phyloP scores from a whole-genome alignment of 179 eudicot species.

The Gypsophila paniculata region DNA sequence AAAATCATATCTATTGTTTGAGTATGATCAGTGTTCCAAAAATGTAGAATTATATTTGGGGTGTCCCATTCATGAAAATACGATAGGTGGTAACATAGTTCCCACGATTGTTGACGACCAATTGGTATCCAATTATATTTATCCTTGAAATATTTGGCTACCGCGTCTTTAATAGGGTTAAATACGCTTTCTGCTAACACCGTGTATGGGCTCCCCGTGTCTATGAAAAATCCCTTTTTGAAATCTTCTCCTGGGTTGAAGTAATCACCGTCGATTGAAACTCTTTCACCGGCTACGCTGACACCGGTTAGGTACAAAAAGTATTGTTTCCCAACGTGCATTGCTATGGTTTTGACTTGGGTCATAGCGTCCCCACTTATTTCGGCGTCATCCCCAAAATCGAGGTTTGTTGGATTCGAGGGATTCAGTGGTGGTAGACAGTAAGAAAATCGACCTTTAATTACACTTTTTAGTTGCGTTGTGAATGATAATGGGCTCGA shows the following conservation, averaged over 20 bases:
- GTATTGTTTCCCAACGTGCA: not conserved
- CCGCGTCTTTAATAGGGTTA: not conserved
- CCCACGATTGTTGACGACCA: not conserved
- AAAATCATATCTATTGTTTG: constrained; percentile 1
- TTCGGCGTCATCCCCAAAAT: constrained; percentile 12
- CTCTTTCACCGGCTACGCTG: constrained; percentile 1
- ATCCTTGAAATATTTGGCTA: not conserved
- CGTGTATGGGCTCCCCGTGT: constrained; percentile 7
- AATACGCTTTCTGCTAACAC: not conserved
- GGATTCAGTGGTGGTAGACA: constrained; percentile 16
- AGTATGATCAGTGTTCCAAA: not conserved
- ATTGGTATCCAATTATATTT: not conserved
- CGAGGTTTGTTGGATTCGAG: not conserved
- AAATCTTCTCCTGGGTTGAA: not conserved
- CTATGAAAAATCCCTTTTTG: constrained; percentile 9
- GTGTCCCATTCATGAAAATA: not conserved
- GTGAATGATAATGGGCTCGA: constrained; percentile 8
- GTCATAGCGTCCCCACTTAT: constrained; percentile 9
- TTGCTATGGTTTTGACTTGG: not conserved
- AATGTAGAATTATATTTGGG: constrained; percentile 8
- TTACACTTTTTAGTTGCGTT: constrained; percentile 10
- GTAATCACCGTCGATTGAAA: not conserved
- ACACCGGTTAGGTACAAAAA: not conserved
- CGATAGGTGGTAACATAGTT: constrained; percentile 1
- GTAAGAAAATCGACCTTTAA: constrained; percentile 18